Base-by-base conservation (phyloP, 345 rosid genomes). In the Eucalyptus shirleyi region DNA sequence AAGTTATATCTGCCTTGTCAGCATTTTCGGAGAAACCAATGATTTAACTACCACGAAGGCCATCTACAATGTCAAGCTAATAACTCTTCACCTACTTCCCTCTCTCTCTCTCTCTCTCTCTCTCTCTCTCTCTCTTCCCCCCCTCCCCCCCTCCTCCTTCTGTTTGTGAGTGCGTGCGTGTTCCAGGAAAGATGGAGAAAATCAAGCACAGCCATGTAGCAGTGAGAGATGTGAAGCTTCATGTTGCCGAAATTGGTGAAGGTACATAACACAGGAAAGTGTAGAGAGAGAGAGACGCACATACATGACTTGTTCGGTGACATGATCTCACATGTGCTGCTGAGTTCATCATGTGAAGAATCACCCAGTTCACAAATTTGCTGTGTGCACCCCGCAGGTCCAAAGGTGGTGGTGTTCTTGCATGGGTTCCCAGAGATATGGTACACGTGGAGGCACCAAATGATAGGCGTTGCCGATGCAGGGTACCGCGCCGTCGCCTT, bases 361-460 rank as follows among this genome's bases (percentile, higher is more conserved):
- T 40, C 42, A 77, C 85, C 85, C 47, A 77, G 44, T 77, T 77
- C 85, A 19, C 5, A 21, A 40, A 77, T 77, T 21, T 77, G 47
- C 28, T 21, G 21, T 14, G 32, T 5, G 45, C 37, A 3, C 82
- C 26, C 13, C 8, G 88, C 90, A 90, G 91, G 91, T 24, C 81
- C 87, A 40, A 88, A 86, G 77, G 88, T 49, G 40, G 91, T 93
- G 88, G n/a, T 93, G 65, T 93, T 94, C 93, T 88, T 93, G 53
- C 95, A 94, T 80, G 94, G 95, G 26, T 94, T 94, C 92, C 93
- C 93, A 2, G 92, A 93, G 87, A 91, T 90, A 77, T 92, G 94
- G 95, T 93, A 91, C 90, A 88, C 94, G 13, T 94, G 94, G 94
- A 92, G 95, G 89, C 90, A 92, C 89, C 94, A 93, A 88, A 92